Evolutionary conservation across 768 basidiomycete genomes (phyloP), one percentile per base, ranked within the genome.

Genomic region (Pleurotus platypus): DNA sequence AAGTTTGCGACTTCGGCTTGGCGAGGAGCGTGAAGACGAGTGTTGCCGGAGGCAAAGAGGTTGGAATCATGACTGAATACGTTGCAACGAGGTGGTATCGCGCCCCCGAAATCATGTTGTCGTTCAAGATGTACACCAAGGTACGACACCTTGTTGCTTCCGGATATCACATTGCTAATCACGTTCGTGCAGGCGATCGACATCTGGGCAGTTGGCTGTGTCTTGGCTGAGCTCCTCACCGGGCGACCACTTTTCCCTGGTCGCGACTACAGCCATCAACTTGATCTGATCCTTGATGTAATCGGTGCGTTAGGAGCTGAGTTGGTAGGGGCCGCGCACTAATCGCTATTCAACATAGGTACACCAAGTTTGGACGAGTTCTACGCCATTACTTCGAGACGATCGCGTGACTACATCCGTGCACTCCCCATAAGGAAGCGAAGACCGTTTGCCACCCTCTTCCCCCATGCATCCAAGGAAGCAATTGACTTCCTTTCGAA

Each of bases 21-120:
- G 89, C 91, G 9, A 73, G 90, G 46, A 85, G 80, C 61, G 78
- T 86, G 47, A 80, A 84, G 65, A 79, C 78, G 40, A 80, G 79
- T 51, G 71, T 78, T 7, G 67, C 78, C 3, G 77, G 76, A 27
- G 81, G 81, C 16, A 86, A 85, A 68, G 87, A 88, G 63, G 75
- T 77, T 20, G 86, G 86, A 2, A 67, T 86, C 58, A 87, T 88
- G 87, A 87, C 86, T 20, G 88, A 90, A 73, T 92, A 92, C 64
- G 93, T 96, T 54, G 92, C 93, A 2, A 95, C 94, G 53, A 75
- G 93, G 55, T 95, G 92, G 93, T 96, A 94, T 69, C 84, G 92
- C 48, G 93, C 94, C 0, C 92, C 92, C 0, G 94, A 96, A 70
- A 93, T 95, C 67, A 96, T 96, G 93, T 77, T 94, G 51, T 91